Evolutionary conservation across 441 rosid species (phyloP), one percentile per base, ranked within the genome.

Genomic region (Manihot esculenta): DNA sequence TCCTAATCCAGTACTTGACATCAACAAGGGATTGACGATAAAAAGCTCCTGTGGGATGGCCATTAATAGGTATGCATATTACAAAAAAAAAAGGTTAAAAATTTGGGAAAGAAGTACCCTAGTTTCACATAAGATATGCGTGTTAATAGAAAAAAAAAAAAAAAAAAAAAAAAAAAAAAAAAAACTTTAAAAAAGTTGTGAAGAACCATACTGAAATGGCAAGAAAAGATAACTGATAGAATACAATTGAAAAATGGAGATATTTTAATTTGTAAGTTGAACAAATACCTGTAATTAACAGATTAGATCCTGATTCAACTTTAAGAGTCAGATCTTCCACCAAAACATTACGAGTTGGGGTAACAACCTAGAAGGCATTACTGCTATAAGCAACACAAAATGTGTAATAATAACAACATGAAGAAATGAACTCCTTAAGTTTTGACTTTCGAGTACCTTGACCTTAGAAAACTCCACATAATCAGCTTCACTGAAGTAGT

Each of bases 281-380:
- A 69, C 78, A 49, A 72, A 26, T 81, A 96, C 99, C 99, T 86
- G 98, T 96, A 74, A 96, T 96, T 84, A 96, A 79, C 70, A 96
- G 92, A 87, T 96, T 96, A 69, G 97, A 94, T 68, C 99, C 98
- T 62, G 97, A 83, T 77, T 90, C 94, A 75, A 96, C 92, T 84
- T 79, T 91, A 79, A 96, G 87, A 73, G 86, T 85, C 77, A 96
- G 88, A 86, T 92, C 93, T 87, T 92, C 85, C 79, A 96, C 99
- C 89, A 94, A 85, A 77, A 90, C 86, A 83, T 94, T 94, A 49
- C 92, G 93, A 68, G 91, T 94, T 59, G 99, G 99, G 55, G 99
- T 96, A 64, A 94, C 98, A 86, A 96, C 99, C 99, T 96, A 83
- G 44, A 76, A 78, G 68, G 74, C 54, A 79, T 44, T 38, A 66